Evolutionary conservation across 2,329 filamentous ascomycete genomes (phyloP), one percentile per base, ranked within the genome.

Genomic region (Ophiosphaerella narmari): DNA sequence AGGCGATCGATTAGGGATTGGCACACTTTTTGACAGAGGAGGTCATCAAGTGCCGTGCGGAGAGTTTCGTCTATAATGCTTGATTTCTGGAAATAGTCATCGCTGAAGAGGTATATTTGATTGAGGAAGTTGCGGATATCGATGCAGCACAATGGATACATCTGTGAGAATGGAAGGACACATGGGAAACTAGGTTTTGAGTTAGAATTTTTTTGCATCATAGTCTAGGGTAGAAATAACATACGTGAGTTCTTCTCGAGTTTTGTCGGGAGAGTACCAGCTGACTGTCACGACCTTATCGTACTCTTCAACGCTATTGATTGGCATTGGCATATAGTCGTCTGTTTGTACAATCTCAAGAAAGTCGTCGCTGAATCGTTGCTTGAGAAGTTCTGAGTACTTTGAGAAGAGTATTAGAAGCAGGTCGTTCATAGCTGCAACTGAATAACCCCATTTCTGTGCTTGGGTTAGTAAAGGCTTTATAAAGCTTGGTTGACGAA

Each of bases 261-360:
- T 77, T 62, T 89, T 91, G 29, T 96, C 91, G 37, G 92, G 92
- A 1, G 84, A 87, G 72, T 96, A 97, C 93, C 93, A 99, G 75
- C 89, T 96, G 52, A 97, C 91, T 54, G 91, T 94, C 57, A 97
- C 85, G 32, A 99, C 93, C 66, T 97, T 96, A 65, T 95, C 90
- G 68, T 96, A 97, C 67, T 97, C 92, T 63, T 96, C 92, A 13
- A 82, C 75, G 16, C 88, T 91, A 65, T 91, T 90, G 71, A 97
- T 96, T 1, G 91, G 90, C 94, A 99, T 97, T 2, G 94, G 95
- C 93, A 99, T 99, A 74, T 99, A 99, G 74, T 99, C 94, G 71
- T 99, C 94, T 1, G 91, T 97, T n/a, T 90, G 80, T 21, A 88
- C 84, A 60, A 88, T 87, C 77, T 97, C 93, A 70, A 95, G 88